phyloP scores from a whole-genome alignment of 1,139 yeast genomes.

The Saccharomycopsis crataegensis region DNA sequence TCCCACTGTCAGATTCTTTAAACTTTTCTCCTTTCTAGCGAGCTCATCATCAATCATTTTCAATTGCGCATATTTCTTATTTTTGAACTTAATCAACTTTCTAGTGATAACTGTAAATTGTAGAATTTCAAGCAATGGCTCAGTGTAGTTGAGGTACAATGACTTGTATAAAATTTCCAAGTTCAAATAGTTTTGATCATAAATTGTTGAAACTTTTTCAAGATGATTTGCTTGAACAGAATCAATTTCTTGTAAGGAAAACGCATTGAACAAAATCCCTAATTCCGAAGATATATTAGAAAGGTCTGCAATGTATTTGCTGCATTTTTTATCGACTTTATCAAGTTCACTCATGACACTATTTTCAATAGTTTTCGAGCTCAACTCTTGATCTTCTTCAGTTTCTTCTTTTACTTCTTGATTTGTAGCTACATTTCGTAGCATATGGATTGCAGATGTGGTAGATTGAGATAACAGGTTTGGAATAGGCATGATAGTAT shows the following conservation, averaged over 20 bases:
- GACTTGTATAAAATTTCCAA: constrained; percentile 52
- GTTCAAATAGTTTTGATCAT: constrained; percentile 62
- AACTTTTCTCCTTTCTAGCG: constrained; percentile 36
- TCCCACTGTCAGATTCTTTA: constrained; percentile 31
- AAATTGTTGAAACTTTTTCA: constrained; percentile 71
- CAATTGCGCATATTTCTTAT: constrained; percentile 58
- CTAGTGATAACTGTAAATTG: constrained; percentile 64
- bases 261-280: constrained; percentile 44
- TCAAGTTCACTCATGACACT: constrained; percentile 13
- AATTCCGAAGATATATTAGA: constrained; percentile 36
- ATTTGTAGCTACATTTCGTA: not conserved
- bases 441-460: not conserved
- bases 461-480: not conserved
- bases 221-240: constrained; percentile 40
- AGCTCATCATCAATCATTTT: constrained; percentile 50
- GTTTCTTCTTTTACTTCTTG: not conserved
- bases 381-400: constrained; percentile 35
- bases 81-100: constrained; percentile 56
- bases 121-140: constrained; percentile 76
- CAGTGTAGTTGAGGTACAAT: constrained; percentile 62
- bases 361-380: constrained; percentile 7
- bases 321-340: constrained; percentile 54
- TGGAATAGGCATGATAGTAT: constrained; percentile 55
- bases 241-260: constrained; percentile 51
- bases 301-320: constrained; percentile 55